Percentiles rank a stretch among this genome's conserved stretches.
These are phyloP conservation scores for Gracilaria gracilis DNA, from an alignment of 23 red algal species.

Conservation along the genomic window DNA sequence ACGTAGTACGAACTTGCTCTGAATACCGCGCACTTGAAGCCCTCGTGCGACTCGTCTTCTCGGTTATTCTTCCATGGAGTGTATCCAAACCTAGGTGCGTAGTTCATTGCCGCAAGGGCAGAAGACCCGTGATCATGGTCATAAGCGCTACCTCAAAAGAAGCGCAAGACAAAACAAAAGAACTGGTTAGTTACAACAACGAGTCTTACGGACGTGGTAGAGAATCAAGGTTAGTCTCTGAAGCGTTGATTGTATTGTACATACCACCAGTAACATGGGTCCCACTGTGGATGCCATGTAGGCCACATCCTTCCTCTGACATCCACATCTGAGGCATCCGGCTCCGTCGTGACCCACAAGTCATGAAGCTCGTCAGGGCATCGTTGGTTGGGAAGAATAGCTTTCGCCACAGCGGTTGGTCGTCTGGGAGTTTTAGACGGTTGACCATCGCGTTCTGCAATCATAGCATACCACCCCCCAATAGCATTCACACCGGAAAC, in stretches of 20 bases:
- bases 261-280: slow-evolving; percentile 74
- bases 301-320: slow-evolving; percentile 41
- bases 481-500: slow-evolving; percentile 9
- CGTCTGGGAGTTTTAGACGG: slow-evolving; percentile 10
- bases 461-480: slow-evolving; percentile 43
- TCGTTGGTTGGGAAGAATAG: slow-evolving; percentile 42
- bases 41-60: slow-evolving; percentile 56
- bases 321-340: slow-evolving; percentile 49
- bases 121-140: slow-evolving; percentile 74
- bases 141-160: slow-evolving; percentile 19
- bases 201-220: neutral
- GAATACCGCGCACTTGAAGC: slow-evolving; percentile 67
- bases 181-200: neutral
- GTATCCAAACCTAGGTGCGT: slow-evolving; percentile 55
- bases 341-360: slow-evolving; percentile 53
- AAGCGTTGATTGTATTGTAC: neutral
- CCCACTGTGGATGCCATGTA: slow-evolving; percentile 71
- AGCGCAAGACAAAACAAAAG: neutral
- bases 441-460: slow-evolving; percentile 50
- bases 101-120: slow-evolving; percentile 32
- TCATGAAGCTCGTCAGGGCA: slow-evolving; percentile 61
- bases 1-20: slow-evolving; percentile 3
- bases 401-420: slow-evolving; percentile 1
- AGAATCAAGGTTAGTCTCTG: neutral
- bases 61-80: slow-evolving; percentile 65